A percentile compares a stretch with the other conserved stretches of the same genome.
phyloP scores from a whole-genome alignment of 108 stramenopile species.

The Pelagomonas calceolata region DNA sequence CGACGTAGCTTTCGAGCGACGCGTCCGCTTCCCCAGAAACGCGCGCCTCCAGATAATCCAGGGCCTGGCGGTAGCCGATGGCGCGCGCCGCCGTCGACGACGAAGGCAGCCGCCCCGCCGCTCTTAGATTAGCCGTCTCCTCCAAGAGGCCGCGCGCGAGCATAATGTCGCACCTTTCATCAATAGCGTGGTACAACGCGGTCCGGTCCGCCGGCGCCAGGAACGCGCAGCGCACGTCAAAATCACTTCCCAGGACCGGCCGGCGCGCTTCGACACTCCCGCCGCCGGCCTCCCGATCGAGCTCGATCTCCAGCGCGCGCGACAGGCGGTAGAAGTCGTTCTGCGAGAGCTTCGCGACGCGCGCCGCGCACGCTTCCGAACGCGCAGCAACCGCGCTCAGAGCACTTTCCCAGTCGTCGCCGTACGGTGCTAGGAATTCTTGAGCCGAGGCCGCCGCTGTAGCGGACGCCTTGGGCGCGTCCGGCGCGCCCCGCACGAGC shows the following conservation, averaged over 20 bases:
- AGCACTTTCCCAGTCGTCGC: background rate
- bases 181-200: conserved; percentile 64
- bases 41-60: conserved; percentile 56
- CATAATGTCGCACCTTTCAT: conserved; percentile 84
- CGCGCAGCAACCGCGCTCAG: background rate
- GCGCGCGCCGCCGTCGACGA: conserved; percentile 62
- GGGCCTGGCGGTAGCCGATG: conserved; percentile 88
- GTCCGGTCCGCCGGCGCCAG: conserved; percentile 77
- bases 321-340: conserved; percentile 87
- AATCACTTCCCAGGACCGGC: conserved; percentile 30
- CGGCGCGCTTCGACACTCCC: background rate
- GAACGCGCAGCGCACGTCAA: conserved; percentile 91
- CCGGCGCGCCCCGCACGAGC: conserved; percentile 84
- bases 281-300: conserved; percentile 7
- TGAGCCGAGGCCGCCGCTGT: background rate
- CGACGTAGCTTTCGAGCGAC: conserved; percentile 36
- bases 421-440: background rate
- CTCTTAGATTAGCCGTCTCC: conserved; percentile 59
- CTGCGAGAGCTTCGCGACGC: conserved; percentile 48
- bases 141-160: conserved; percentile 58
- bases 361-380: conserved; percentile 29
- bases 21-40: conserved; percentile 14
- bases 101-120: conserved; percentile 53
- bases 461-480: conserved; percentile 64
- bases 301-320: conserved; percentile 69